Conservation (phyloP, 2,329 filamentous ascomycete species). For the Colletotrichum kahawae region DNA sequence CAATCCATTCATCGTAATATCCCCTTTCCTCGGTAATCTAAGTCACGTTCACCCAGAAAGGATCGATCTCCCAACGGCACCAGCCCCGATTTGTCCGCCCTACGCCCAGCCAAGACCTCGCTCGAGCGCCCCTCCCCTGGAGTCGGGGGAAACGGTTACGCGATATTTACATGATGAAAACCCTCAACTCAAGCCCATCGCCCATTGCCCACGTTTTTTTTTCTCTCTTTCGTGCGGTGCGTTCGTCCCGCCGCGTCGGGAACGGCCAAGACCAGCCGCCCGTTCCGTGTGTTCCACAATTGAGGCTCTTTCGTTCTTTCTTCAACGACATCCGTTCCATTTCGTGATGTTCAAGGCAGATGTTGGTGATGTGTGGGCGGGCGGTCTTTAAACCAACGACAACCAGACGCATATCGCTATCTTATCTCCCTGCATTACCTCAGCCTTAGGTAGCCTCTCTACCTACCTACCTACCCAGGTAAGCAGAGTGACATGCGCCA, state of each 20-base stretch:
- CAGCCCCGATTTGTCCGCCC: background rate
- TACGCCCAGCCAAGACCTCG: conserved; percentile 3
- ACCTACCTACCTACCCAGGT: background rate
- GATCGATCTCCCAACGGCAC: background rate
- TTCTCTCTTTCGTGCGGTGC: background rate
- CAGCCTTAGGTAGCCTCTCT: background rate
- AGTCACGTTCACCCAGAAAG: background rate
- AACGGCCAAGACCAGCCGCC: background rate
- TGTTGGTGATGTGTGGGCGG: background rate
- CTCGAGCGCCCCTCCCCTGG: background rate
- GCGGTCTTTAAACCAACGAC: background rate
- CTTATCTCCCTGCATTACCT: background rate
- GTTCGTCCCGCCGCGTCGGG: background rate
- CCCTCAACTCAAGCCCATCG: background rate
- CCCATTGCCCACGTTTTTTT: background rate
- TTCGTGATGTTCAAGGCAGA: background rate
- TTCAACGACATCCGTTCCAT: background rate
- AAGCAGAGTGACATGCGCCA: background rate
- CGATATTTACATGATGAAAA: conserved; percentile 22
- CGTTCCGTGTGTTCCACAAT: conserved; percentile 3
- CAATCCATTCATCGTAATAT: background rate
- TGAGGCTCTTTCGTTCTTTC: conserved; percentile 3
- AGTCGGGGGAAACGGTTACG: conserved; percentile 6
- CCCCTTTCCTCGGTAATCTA: background rate
- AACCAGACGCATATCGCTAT: background rate